phyloP scores from a whole-genome alignment of 2,329 filamentous ascomycete genomes.

The Gliomastix tumulicola region DNA sequence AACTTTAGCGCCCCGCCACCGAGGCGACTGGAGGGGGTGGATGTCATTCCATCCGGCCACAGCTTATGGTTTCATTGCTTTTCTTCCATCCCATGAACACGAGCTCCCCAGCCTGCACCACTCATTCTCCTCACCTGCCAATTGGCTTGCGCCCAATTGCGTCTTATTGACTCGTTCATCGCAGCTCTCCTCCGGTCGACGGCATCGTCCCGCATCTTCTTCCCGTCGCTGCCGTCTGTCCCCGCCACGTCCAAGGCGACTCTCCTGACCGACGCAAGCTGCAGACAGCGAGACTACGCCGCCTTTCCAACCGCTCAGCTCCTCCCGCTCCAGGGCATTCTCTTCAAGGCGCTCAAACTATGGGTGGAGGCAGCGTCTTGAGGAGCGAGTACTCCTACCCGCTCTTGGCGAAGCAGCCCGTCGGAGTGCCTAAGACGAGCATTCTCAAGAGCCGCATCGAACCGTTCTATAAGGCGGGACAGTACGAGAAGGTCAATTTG shows the following conservation, averaged over 20 bases:
- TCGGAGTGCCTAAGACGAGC: constrained; percentile 73
- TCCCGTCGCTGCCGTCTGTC: constrained; percentile 13
- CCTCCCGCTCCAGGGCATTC: constrained; percentile 22
- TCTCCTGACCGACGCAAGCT: neutral
- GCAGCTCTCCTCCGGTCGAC: neutral
- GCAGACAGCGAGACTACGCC: constrained; percentile 15
- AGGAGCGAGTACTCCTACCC: constrained; percentile 44
- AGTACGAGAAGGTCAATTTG: constrained; percentile 71
- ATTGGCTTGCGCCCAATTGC: no score
- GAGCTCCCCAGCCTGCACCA: no score
- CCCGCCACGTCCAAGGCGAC: constrained; percentile 10
- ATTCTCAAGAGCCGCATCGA: constrained; percentile 81
- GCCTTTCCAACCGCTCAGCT: constrained; percentile 27
- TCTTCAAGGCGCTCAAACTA: constrained; percentile 23
- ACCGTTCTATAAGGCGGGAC: constrained; percentile 72
- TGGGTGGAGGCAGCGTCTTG: constrained; percentile 42
- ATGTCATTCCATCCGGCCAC: no score
- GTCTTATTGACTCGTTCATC: neutral
- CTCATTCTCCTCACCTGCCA: no score
- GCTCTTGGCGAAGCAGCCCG: constrained; percentile 41
- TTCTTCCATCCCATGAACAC: no score
- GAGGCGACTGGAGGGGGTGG: no score
- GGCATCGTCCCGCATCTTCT: constrained; percentile 12
- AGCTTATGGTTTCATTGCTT: no score
- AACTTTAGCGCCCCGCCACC: no score